A percentile compares a stretch with the other conserved stretches of the same genome.
These are phyloP conservation scores for Talaromyces amestolkiae DNA, from an alignment of 2,329 filamentous ascomycete genomes.

Conservation along the genomic window DNA sequence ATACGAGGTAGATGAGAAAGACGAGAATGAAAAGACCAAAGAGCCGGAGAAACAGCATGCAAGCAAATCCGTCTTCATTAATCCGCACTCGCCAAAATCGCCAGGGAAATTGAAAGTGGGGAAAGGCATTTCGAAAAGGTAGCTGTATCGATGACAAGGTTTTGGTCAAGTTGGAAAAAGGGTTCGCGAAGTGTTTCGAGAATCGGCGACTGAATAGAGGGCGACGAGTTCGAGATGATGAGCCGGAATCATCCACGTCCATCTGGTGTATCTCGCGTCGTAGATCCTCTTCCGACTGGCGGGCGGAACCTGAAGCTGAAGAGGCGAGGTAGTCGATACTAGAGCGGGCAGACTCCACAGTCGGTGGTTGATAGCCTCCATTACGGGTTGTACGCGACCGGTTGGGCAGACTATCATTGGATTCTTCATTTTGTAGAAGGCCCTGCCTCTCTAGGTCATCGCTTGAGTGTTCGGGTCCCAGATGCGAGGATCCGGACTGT, in stretches of 20 bases:
- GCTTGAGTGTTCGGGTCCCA: constrained; percentile 59
- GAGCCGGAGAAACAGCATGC: constrained; percentile 68
- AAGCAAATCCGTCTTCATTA: constrained; percentile 52
- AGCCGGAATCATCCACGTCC: constrained; percentile 70
- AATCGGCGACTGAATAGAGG: constrained; percentile 49
- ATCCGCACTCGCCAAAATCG: constrained; percentile 33
- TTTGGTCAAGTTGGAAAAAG: constrained; percentile 55
- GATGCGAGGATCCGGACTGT: constrained; percentile 51
- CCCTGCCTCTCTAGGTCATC: constrained; percentile 75
- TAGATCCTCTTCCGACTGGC: constrained; percentile 61
- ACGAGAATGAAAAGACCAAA: constrained; percentile 73
- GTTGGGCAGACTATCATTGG: constrained; percentile 28
- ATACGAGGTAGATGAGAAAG: constrained; percentile 76
- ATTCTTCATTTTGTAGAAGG: constrained; percentile 59
- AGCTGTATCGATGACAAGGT: constrained; percentile 58
- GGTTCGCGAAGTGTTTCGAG: constrained; percentile 59
- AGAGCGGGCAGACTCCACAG: constrained; percentile 74
- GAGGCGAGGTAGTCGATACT: constrained; percentile 58
- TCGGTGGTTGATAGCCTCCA: constrained; percentile 71
- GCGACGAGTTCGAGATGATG: constrained; percentile 30
- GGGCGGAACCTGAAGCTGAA: constrained; percentile 52
- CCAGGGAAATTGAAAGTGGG: constrained; percentile 41
- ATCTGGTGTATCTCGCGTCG: constrained; percentile 84
- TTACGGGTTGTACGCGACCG: constrained; percentile 34
- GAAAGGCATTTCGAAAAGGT: constrained; percentile 48